These are phyloP conservation scores for Nymphaea thermarum DNA, from an alignment of 164 flowering plant genomes.

Conservation along the genomic window DNA sequence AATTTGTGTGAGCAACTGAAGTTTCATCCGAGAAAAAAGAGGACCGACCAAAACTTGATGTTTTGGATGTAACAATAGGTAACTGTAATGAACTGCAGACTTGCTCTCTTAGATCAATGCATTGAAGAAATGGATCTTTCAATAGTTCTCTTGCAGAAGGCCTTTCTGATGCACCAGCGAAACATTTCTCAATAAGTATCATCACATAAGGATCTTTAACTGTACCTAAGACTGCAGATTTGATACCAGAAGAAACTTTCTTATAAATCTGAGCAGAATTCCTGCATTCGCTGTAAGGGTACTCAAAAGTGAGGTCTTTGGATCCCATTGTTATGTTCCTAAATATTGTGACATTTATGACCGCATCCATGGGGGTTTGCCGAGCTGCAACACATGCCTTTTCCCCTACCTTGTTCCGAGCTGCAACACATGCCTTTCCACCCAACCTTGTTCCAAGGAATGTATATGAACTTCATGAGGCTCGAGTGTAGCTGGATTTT, in stretches of 20 bases:
- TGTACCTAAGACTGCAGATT: constrained; percentile 47
- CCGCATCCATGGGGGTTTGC: too few relatives aligned
- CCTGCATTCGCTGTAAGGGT: constrained; percentile 55
- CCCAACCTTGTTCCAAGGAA: too few relatives aligned
- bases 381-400: too few relatives aligned
- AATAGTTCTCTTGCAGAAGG: constrained; percentile 49
- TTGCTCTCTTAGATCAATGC: constrained; percentile 15
- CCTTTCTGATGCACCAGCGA: constrained; percentile 39
- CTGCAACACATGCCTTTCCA: too few relatives aligned
- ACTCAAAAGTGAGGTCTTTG: constrained; percentile 35
- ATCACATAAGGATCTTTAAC: constrained; percentile 35
- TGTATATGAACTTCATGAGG: too few relatives aligned
- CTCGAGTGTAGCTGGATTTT: too few relatives aligned
- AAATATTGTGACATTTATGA: too few relatives aligned
- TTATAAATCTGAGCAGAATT: constrained; percentile 57
- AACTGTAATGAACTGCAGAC: constrained; percentile 17
- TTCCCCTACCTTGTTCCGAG: too few relatives aligned
- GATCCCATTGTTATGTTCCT: too few relatives aligned
- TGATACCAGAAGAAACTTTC: constrained; percentile 51
- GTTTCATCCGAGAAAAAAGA: constrained; percentile 37
- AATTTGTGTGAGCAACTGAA: constrained; percentile 2
- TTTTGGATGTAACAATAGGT: constrained; percentile 37
- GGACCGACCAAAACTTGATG: constrained; percentile 28
- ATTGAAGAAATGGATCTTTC: constrained; percentile 50
- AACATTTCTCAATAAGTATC: constrained; percentile 50